Conservation (phyloP, 257 asterid genomes). For the Scutellaria minor region DNA sequence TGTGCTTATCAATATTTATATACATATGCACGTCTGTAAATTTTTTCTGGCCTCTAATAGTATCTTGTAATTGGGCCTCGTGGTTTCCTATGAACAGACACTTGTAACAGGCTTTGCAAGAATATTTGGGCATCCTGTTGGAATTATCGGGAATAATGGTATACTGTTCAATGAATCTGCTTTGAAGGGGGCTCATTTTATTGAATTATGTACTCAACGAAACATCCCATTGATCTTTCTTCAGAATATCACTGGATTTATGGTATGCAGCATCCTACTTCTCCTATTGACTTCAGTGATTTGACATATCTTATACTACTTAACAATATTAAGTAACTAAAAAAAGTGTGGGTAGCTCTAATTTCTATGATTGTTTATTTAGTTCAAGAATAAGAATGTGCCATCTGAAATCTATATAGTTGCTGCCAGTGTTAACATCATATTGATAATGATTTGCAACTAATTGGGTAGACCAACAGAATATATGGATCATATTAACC, state of each 20-base stretch:
- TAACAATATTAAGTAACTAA: background rate
- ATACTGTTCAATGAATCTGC: slow-evolving; percentile 94
- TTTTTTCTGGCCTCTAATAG: background rate
- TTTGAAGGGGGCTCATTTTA: slow-evolving; percentile 93
- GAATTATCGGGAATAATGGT: slow-evolving; percentile 95
- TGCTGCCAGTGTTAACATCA: slow-evolving; percentile 16
- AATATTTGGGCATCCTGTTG: slow-evolving; percentile 90
- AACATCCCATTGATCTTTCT: slow-evolving; percentile 91
- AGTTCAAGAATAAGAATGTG: slow-evolving; percentile 23
- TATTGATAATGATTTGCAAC: slow-evolving; percentile 9
- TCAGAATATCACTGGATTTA: slow-evolving; percentile 96
- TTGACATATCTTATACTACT: slow-evolving; percentile 22
- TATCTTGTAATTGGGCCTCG: slow-evolving; percentile 26
- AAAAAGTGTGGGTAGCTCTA: background rate
- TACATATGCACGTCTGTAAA: background rate
- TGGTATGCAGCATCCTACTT: slow-evolving; percentile 52
- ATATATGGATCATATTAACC: background rate
- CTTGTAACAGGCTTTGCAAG: slow-evolving; percentile 96
- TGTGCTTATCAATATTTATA: slow-evolving; percentile 4
- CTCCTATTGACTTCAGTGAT: slow-evolving; percentile 11
- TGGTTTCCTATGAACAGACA: slow-evolving; percentile 56
- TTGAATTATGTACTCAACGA: slow-evolving; percentile 91
- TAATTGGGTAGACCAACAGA: background rate
- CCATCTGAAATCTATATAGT: background rate
- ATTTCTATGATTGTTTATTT: slow-evolving; percentile 1